These are phyloP conservation scores for Wickerhamomyces sp. DNA, from an alignment of 1,139 yeast genomes.

Conservation along the genomic window DNA sequence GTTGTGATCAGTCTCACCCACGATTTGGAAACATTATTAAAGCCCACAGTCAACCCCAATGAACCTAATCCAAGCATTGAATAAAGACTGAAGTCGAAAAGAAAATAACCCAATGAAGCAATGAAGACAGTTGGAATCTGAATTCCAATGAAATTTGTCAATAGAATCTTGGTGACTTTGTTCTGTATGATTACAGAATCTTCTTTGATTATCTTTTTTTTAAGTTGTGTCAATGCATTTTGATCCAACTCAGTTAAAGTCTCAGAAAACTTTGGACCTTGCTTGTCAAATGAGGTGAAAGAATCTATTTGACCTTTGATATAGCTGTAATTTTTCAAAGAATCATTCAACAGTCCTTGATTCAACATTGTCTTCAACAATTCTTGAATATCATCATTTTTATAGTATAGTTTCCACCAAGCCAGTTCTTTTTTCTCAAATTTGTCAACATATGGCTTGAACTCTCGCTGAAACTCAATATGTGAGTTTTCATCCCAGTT, in stretches of 20 bases:
- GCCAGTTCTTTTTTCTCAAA: conserved; percentile 18
- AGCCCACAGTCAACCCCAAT: conserved; percentile 27
- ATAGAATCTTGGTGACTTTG: conserved; percentile 21
- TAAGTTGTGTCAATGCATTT: conserved; percentile 16
- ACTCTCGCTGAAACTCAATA: conserved; percentile 23
- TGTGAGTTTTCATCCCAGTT: conserved; percentile 28
- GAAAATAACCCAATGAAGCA: conserved; percentile 23
- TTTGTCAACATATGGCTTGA: conserved; percentile 25
- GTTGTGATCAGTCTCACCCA: conserved; percentile 20
- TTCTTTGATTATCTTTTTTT: conserved; percentile 16
- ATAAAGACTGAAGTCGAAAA: conserved; percentile 24
- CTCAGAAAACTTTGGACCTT: conserved; percentile 6
- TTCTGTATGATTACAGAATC: conserved; percentile 22
- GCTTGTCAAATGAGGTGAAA: conserved; percentile 16
- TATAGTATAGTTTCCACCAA: conserved; percentile 24
- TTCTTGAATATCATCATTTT: conserved; percentile 21
- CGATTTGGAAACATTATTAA: conserved; percentile 25
- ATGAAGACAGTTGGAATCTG: conserved; percentile 27
- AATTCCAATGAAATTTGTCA: conserved; percentile 24
- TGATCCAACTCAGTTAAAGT: conserved; percentile 9
- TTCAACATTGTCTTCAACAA: conserved; percentile 19
- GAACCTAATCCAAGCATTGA: conserved; percentile 29
- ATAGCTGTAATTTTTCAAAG: conserved; percentile 22
- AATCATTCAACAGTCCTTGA: conserved; percentile 17
- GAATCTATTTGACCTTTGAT: conserved; percentile 25